Percentiles rank a stretch among this genome's conserved stretches.
phyloP scores from a whole-genome alignment of 176 grass and related monocot species.

The Tillandsia fasciculata region DNA sequence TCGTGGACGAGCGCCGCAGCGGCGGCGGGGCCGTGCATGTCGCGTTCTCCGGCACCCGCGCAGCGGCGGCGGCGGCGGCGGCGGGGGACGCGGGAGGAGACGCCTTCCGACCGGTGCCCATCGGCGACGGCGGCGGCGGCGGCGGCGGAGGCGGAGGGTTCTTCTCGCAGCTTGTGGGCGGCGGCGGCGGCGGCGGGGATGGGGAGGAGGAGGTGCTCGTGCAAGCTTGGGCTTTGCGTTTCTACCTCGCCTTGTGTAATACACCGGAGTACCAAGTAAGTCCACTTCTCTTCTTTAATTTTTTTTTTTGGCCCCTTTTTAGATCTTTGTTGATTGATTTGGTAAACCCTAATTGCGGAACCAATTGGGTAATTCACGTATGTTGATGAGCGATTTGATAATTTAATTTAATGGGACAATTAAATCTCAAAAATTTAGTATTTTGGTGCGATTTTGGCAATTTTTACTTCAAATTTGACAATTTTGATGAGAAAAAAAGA shows the following conservation, averaged over 20 bases:
- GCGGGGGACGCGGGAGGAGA: constrained; percentile 15
- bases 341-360: too few relatives aligned
- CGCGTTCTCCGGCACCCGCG: constrained; percentile 52
- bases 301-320: too few relatives aligned
- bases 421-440: too few relatives aligned
- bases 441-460: too few relatives aligned
- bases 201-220: constrained; percentile 46
- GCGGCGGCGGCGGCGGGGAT: constrained; percentile 33
- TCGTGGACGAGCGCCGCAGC: constrained; percentile 22
- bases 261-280: constrained; percentile 71
- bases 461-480: too few relatives aligned
- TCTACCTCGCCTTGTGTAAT: constrained; percentile 39
- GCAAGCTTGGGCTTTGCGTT: constrained; percentile 49
- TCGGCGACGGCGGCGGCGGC: constrained; percentile 16
- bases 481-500: too few relatives aligned
- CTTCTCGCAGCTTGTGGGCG: constrained; percentile 45
- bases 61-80: constrained; percentile 18
- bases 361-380: too few relatives aligned
- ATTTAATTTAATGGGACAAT: too few relatives aligned
- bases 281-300: background rate
- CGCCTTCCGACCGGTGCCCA: constrained; percentile 27
- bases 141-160: constrained; percentile 18
- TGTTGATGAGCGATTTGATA: too few relatives aligned
- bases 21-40: constrained; percentile 41
- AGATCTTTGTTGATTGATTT: too few relatives aligned